Evolutionary conservation across 1,139 yeast genomes (phyloP).

Genomic region (Candida neerlandica): DNA sequence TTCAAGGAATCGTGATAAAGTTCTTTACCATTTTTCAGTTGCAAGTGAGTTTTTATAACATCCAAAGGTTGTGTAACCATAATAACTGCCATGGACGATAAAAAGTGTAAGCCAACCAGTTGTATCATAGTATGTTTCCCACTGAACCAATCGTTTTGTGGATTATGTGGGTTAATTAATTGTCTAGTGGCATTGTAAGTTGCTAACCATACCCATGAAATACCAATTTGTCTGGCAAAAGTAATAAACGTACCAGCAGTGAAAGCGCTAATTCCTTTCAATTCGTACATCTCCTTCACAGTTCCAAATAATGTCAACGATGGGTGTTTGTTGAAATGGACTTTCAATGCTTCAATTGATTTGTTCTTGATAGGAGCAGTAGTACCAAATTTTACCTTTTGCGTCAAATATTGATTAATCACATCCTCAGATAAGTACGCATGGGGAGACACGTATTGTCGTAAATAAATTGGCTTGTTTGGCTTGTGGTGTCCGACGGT

Average conservation of each 20-base stretch:
- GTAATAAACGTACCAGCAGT: slow-evolving; percentile 84
- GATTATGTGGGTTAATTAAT: slow-evolving; percentile 56
- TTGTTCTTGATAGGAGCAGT: slow-evolving; percentile 17
- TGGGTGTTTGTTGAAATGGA: slow-evolving; percentile 53
- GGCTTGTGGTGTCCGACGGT: slow-evolving; percentile 26
- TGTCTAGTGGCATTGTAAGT: slow-evolving; percentile 80
- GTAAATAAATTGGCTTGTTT: slow-evolving; percentile 26
- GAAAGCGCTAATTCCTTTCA: slow-evolving; percentile 80
- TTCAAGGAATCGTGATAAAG: slow-evolving; percentile 69
- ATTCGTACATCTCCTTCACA: slow-evolving; percentile 63
- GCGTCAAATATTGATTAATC: slow-evolving; percentile 28
- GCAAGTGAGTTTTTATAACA: slow-evolving; percentile 86
- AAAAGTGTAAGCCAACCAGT: slow-evolving; percentile 55
- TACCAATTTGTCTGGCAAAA: slow-evolving; percentile 72
- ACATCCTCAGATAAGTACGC: slow-evolving; percentile 44
- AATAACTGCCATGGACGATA: slow-evolving; percentile 68
- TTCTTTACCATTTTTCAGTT: slow-evolving; percentile 66
- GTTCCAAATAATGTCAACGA: slow-evolving; percentile 56
- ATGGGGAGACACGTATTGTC: slow-evolving; percentile 48
- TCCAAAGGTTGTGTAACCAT: slow-evolving; percentile 89
- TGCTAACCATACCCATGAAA: slow-evolving; percentile 82
- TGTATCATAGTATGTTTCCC: slow-evolving; percentile 42
- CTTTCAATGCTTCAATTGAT: slow-evolving; percentile 31
- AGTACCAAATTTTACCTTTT: slow-evolving; percentile 12
- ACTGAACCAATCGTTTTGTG: slow-evolving; percentile 51